Evolutionary conservation across 257 asterid genomes (phyloP).

Genomic region (Solanum medicagineum): DNA sequence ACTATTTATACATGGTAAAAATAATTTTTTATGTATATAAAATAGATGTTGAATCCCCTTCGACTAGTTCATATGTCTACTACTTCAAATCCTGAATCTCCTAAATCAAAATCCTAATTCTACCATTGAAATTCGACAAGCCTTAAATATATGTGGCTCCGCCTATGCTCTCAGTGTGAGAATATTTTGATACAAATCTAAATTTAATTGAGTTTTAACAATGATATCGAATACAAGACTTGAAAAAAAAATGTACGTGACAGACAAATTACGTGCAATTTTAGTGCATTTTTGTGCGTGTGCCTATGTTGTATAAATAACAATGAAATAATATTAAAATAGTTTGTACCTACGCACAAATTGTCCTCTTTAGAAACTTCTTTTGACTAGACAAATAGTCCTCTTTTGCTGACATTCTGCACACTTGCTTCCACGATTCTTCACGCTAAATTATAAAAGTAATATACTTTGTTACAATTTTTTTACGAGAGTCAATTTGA

Average conservation of each 20-base stretch:
- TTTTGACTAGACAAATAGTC: conserved; percentile 21
- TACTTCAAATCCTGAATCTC: too few relatives aligned
- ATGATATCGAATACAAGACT: accelerated
- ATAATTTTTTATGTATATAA: too few relatives aligned
- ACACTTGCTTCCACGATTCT: conserved; percentile 33
- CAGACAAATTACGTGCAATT: neutral
- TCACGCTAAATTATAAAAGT: neutral
- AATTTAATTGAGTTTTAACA: neutral
- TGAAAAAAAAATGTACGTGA: neutral
- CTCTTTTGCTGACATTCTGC: conserved; percentile 49
- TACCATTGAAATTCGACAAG: too few relatives aligned
- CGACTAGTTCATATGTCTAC: too few relatives aligned
- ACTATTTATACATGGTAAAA: too few relatives aligned
- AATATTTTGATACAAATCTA: neutral
- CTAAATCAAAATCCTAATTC: too few relatives aligned
- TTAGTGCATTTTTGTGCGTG: conserved; percentile 6
- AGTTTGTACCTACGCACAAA: neutral
- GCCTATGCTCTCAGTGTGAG: neutral
- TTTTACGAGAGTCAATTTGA: neutral
- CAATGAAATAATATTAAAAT: neutral
- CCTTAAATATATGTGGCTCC: too few relatives aligned
- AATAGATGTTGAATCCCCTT: too few relatives aligned
- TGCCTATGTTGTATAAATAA: neutral
- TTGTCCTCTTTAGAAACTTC: conserved; percentile 16
- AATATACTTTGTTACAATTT: neutral